phyloP scores from a whole-genome alignment of 306 rosid species.

The Dalbergia oliveri region DNA sequence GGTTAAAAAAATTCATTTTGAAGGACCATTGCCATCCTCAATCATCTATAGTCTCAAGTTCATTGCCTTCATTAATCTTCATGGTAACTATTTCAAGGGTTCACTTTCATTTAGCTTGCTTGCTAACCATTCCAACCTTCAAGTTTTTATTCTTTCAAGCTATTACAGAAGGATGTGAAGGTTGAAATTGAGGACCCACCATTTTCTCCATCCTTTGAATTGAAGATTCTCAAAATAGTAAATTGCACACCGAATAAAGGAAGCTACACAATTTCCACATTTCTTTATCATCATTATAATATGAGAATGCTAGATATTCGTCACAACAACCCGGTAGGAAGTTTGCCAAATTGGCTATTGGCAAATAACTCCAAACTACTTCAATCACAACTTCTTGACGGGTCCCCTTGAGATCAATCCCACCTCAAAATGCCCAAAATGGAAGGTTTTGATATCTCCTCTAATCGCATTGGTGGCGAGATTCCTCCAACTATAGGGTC shows the following conservation, averaged over 20 bases:
- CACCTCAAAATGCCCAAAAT: background rate
- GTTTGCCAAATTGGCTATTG: conserved; percentile 39
- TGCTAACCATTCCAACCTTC: conserved; percentile 41
- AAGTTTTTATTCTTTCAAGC: background rate
- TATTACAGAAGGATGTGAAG: background rate
- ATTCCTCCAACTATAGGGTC: conserved; percentile 18
- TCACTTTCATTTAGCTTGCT: conserved; percentile 21
- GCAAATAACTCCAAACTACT: conserved; percentile 34
- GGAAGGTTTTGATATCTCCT: conserved; percentile 5
- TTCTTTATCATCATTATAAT: conserved; percentile 35
- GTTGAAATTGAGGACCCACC: conserved; percentile 43
- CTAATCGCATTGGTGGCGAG: conserved; percentile 11
- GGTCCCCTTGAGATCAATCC: conserved; percentile 6
- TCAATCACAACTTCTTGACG: conserved; percentile 1
- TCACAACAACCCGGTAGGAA: background rate
- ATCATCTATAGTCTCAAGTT: background rate
- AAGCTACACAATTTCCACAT: background rate
- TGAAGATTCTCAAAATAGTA: background rate
- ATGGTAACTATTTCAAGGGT: background rate
- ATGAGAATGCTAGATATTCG: background rate
- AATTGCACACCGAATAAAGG: conserved; percentile 21
- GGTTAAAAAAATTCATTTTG: background rate
- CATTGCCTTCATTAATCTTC: background rate
- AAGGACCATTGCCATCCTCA: conserved; percentile 22
- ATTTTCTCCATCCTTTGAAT: background rate